Evolutionary conservation across 495 filamentous ascomycete species (phyloP).

Genomic region (Penicillium cinerascens): DNA sequence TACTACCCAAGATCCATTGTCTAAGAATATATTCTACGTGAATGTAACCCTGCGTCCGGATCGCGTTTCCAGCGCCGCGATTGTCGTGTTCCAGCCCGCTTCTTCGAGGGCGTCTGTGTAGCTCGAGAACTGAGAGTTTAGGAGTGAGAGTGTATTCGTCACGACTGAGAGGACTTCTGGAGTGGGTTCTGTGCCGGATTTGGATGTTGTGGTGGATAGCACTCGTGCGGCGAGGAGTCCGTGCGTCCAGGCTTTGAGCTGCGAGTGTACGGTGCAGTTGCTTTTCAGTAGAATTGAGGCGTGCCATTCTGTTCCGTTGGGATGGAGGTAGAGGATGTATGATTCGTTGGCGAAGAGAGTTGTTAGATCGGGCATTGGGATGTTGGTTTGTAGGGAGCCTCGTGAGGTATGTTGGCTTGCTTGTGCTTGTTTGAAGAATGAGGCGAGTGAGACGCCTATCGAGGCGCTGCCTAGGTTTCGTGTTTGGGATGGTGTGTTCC

Average conservation of each 20-base stretch:
- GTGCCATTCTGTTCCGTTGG: slow-evolving; percentile 10
- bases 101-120: background rate
- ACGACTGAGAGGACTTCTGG: background rate
- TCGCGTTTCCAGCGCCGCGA: slow-evolving; percentile 49
- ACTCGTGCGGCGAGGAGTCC: slow-evolving; percentile 56
- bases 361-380: slow-evolving; percentile 19
- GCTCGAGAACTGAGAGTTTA: background rate
- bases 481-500: slow-evolving; percentile 24
- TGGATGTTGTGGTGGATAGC: background rate
- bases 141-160: background rate
- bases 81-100: slow-evolving; percentile 59
- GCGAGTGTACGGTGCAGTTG: slow-evolving; percentile 41
- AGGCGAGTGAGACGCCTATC: slow-evolving; percentile 32
- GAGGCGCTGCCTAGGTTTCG: slow-evolving; percentile 24
- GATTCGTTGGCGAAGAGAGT: slow-evolving; percentile 27
- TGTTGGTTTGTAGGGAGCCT: slow-evolving; percentile 9
- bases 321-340: slow-evolving; percentile 30
- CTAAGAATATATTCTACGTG: background rate
- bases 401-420: background rate
- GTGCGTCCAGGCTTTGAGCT: slow-evolving; percentile 72
- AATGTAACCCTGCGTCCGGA: background rate
- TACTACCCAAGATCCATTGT: background rate
- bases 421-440: slow-evolving; percentile 22
- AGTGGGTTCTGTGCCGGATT: too few species aligned
- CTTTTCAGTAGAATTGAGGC: slow-evolving; percentile 66